A percentile compares a stretch with the other conserved stretches of the same genome.
Evolutionary conservation across 2,329 filamentous ascomycete species (phyloP).

Genomic region (Sporothrix dimorphospora): DNA sequence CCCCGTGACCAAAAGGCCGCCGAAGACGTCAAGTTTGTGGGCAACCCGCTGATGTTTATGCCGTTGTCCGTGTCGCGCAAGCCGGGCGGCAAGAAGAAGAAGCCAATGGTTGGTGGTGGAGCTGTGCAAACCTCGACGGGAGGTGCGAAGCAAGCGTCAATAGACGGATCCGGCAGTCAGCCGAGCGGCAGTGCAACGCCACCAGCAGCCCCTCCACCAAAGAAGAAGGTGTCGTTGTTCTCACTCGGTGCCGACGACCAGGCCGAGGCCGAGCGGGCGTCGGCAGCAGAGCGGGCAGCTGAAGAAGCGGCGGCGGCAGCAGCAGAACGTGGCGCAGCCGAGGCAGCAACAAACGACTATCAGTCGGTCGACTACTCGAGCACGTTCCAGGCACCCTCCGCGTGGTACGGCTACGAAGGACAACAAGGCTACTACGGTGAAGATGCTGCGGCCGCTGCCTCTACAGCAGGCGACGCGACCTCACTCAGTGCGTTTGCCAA

Average conservation of each 20-base stretch:
- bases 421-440: constrained; percentile 32
- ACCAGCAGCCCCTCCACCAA: constrained; percentile 30
- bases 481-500: constrained; percentile 72
- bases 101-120: constrained; percentile 37
- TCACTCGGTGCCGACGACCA: constrained; percentile 59
- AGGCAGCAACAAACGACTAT: not conserved
- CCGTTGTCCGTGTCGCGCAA: constrained; percentile 83
- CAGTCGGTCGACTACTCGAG: constrained; percentile 38
- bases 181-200: constrained; percentile 33
- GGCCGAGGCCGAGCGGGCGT: constrained; percentile 43
- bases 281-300: constrained; percentile 33
- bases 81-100: constrained; percentile 68
- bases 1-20: constrained; percentile 60
- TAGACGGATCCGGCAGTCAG: not conserved
- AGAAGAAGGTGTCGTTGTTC: constrained; percentile 70
- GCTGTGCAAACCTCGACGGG: not conserved
- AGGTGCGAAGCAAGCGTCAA: not conserved
- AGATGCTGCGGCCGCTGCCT: not conserved
- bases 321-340: not conserved
- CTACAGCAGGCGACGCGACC: constrained; percentile 36
- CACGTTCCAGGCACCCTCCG: constrained; percentile 40
- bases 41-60: constrained; percentile 84
- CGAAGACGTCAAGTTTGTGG: constrained; percentile 69
- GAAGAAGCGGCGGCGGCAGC: constrained; percentile 8
- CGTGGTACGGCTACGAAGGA: not conserved